Percentiles rank a stretch among this genome's conserved stretches.
Conservation (phyloP, 345 rosid genomes). For the Excoecaria cochinchinensis region DNA sequence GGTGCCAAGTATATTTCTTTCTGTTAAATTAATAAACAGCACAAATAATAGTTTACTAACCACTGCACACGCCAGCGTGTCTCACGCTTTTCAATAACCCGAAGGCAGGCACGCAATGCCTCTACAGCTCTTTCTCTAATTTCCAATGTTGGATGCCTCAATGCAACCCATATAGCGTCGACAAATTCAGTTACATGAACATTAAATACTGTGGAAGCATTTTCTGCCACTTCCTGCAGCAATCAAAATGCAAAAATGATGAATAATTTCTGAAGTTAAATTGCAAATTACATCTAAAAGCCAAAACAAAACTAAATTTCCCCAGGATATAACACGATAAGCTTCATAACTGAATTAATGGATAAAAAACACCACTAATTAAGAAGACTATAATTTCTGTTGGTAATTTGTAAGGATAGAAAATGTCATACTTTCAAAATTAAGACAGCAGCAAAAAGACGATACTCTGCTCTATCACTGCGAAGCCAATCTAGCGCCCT, state of each 20-base stretch:
- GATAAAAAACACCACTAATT: neutral
- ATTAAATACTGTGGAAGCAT: conserved; percentile 97
- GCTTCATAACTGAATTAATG: neutral
- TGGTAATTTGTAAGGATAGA: neutral
- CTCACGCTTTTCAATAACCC: conserved; percentile 98
- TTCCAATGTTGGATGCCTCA: conserved; percentile 87
- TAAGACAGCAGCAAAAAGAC: conserved; percentile 86
- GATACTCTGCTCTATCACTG: conserved; percentile 81
- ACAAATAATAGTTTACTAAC: conserved; percentile 38
- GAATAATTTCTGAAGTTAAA: conserved; percentile 1
- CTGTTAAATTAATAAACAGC: neutral
- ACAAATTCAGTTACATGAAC: conserved; percentile 95
- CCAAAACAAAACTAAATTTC: neutral
- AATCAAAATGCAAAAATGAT: conserved; percentile 14
- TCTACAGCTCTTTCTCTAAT: conserved; percentile 94
- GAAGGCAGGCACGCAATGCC: conserved; percentile 98
- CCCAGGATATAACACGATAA: neutral
- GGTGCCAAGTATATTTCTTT: neutral
- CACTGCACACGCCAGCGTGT: conserved; percentile 99
- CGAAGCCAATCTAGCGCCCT: conserved; percentile 90
- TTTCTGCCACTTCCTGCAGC: conserved; percentile 95
- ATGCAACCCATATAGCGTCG: conserved; percentile 98
- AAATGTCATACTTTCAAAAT: conserved; percentile 68
- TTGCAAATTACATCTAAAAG: neutral
- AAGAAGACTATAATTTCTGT: neutral